Conservation (phyloP, 139 green algal genomes). For the Gonium pectorale region DNA sequence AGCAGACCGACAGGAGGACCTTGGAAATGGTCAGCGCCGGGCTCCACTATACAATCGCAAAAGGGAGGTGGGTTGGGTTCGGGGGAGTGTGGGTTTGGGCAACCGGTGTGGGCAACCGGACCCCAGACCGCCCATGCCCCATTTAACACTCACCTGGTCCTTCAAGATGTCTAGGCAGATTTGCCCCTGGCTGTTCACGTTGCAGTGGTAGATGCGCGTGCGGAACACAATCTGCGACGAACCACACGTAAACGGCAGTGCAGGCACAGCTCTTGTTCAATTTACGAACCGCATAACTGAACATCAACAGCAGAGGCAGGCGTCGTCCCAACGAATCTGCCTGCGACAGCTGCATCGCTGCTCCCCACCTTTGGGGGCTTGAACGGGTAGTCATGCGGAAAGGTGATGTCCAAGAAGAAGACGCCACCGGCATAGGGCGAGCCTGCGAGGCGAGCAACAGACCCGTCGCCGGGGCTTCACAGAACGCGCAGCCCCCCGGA, state of each 20-base stretch:
- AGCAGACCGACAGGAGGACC: conserved; percentile 92
- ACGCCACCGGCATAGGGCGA: conserved; percentile 92
- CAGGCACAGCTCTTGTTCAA: no score
- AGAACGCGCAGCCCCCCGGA: no score
- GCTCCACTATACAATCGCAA: conserved; percentile 75
- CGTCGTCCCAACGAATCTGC: no score
- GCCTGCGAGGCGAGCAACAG: conserved; percentile 63
- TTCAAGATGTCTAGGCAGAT: conserved; percentile 96
- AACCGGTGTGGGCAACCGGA: no score
- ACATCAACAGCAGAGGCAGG: no score
- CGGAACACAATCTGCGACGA: conserved; percentile 82
- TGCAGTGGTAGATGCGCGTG: conserved; percentile 96
- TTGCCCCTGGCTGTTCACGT: conserved; percentile 89
- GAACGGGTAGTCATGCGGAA: conserved; percentile 97
- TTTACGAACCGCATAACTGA: no score
- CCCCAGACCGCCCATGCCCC: no score
- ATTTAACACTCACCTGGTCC: conserved; percentile 60
- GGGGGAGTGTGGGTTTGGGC: no score
- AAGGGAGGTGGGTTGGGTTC: not conserved
- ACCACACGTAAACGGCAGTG: no score
- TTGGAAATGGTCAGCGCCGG: conserved; percentile 93
- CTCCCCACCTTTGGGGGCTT: conserved; percentile 89
- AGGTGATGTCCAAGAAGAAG: conserved; percentile 97
- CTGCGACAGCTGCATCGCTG: conserved; percentile 2
- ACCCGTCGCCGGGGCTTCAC: no score